A percentile compares a stretch with the other conserved stretches of the same genome.
These are phyloP conservation scores for Mycosarcoma mackinlayi DNA, from an alignment of 1,284 basidiomycete species.

Conservation along the genomic window DNA sequence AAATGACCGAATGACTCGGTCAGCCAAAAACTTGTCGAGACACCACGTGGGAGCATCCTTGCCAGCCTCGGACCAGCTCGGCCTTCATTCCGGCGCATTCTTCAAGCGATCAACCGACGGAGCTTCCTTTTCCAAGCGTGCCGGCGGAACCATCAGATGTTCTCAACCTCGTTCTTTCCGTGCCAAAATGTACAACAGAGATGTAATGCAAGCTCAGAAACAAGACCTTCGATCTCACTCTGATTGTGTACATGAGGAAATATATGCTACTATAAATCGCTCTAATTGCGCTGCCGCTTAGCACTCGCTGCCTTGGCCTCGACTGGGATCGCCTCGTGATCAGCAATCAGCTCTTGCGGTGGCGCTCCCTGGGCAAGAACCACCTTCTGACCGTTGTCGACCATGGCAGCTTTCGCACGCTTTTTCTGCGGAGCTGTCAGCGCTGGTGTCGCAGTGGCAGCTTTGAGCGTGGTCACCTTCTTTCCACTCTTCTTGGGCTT, in stretches of 20 bases:
- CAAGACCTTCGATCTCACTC: too few relatives aligned
- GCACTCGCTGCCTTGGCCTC: slow-evolving; percentile 2
- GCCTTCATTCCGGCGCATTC: too few relatives aligned
- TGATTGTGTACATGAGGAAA: too few relatives aligned
- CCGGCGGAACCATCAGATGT: too few relatives aligned
- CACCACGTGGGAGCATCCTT: slow-evolving; percentile 4
- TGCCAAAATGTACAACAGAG: too few relatives aligned
- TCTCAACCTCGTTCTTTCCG: too few relatives aligned
- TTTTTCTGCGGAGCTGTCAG: slow-evolving; percentile 22
- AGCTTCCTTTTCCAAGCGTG: too few relatives aligned
- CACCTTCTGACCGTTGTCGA: slow-evolving; percentile 35
- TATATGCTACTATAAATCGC: not conserved
- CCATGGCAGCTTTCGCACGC: slow-evolving; percentile 31
- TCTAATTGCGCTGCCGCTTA: slow-evolving; percentile 16
- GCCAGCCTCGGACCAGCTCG: too few relatives aligned
- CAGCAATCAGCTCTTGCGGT: slow-evolving; percentile 24
- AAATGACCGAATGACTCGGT: not conserved
- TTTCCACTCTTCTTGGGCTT: slow-evolving; percentile 16
- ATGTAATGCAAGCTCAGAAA: too few relatives aligned
- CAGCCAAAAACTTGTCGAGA: not conserved
- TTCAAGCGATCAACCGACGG: too few relatives aligned
- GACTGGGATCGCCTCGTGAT: slow-evolving; percentile 40
- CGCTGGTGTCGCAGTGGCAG: not conserved
- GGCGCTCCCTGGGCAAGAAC: slow-evolving; percentile 46
- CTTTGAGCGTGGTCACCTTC: slow-evolving; percentile 4